Evolutionary conservation across 2,329 filamentous ascomycete genomes (phyloP), one percentile per base, ranked within the genome.

Genomic region (Penicillium sp.): DNA sequence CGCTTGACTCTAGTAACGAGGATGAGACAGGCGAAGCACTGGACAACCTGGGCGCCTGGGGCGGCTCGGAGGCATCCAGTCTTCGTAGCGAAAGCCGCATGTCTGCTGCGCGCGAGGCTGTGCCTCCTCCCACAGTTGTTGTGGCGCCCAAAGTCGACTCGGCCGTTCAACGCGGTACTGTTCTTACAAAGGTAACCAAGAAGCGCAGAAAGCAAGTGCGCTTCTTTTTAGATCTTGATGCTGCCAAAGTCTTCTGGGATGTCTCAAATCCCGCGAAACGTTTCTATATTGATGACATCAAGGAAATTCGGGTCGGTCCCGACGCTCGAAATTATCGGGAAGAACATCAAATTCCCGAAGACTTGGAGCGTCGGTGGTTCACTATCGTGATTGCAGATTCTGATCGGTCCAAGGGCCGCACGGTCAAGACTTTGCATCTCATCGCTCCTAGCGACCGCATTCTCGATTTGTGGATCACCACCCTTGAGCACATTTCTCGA

Each of bases 231-330:
- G 91, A 97, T 65, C 82, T 88, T 22, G 88, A 93, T 66, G 84
- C 88, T 1, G 92, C 89, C 56, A 94, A 92, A 72, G 89, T 99
- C 22, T 88, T 83, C 24, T 97, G 93, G 93, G 89, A 96, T 72
- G 83, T 86, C 44, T 84, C 82, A 8, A 86, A 90, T 34, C 87
- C 89, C 1, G 84, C 86, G 22, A 97, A 97, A 71, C 86, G 85
- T 49, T 88, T 99, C 60, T 95, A 96, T 72, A 90, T 99, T 58
- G 94, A 99, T 67, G 92, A 97, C 70, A 93, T 99, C 66, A 88
- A 90, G 67, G 92, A 96, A 67, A 92, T 97, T 45, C 87, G 92
- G 58, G 85, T 87, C 32, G 92, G 90, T 16, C 83, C 83, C 11
- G 90, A 97, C 69, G 90, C 93, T 16, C 86, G 89, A 53, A 93